Evolutionary conservation across 306 rosid species (phyloP), one percentile per base, ranked within the genome.

Genomic region (Herpetospermum pedunculosum): DNA sequence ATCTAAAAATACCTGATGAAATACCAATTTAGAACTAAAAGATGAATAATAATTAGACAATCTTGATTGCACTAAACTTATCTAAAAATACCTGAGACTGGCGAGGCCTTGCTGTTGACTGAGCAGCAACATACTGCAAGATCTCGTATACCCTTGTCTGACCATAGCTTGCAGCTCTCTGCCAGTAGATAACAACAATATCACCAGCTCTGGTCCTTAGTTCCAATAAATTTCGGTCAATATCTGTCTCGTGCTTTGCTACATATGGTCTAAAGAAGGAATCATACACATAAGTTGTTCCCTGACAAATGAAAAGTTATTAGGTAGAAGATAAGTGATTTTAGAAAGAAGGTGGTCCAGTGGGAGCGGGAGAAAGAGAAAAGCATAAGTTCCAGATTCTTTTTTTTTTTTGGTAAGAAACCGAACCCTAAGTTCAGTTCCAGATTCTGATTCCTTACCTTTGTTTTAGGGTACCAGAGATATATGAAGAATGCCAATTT

Each of bases 211-310:
- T 89, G 47, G 93, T 91, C 82, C 83, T 90, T 53, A 92, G 84
- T 75, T 92, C 97, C 88, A 84, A 71, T 84, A 92, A 84, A 80
- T 75, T 90, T 67, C 90, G 88, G 81, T 92, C 98, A 71, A 92
- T 92, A 54, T 92, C 98, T 4, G 80, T 72, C 86, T 92, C 98
- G 47, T 92, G 98, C 82, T 88, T 85, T 0, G 90, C 88, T 41
- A 93, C 80, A 76, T 88, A 93, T 7, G 98, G 98, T 81, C 85
- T 82, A 72, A 93, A 93, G 97, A 93, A 93, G 76, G 97, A 86
- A 79, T 88, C 93, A 52, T 90, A 92, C 46, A 92, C 98, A 82
- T 86, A 90, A 3, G 89, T 81, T n/a, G 98, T 90, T 59, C 98
- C 97, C 97, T 92, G 84, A 58, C 14, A 84, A 68, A 81, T 40